Evolutionary conservation across 2,329 filamentous ascomycete species (phyloP).

Genomic region (Penicillium decumbens): DNA sequence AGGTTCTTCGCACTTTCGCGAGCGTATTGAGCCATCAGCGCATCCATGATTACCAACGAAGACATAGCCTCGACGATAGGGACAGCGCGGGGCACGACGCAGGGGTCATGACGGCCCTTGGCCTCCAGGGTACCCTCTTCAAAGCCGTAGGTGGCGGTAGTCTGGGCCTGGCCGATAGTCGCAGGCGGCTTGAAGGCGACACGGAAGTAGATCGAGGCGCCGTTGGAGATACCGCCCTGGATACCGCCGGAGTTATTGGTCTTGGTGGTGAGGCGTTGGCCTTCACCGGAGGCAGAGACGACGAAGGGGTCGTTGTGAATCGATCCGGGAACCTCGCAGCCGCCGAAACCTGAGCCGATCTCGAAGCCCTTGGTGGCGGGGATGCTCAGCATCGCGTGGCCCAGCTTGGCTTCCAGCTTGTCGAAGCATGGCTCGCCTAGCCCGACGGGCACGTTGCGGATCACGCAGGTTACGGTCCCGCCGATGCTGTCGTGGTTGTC

Average conservation of each 20-base stretch:
- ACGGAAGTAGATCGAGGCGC: constrained; percentile 88
- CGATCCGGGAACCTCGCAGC: constrained; percentile 81
- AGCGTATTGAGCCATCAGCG: constrained; percentile 74
- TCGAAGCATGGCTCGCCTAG: constrained; percentile 93
- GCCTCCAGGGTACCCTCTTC: constrained; percentile 74
- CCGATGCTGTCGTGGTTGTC: constrained; percentile 85
- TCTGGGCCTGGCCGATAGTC: constrained; percentile 85
- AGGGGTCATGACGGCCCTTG: constrained; percentile 92
- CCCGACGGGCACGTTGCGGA: constrained; percentile 76
- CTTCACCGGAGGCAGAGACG: constrained; percentile 39
- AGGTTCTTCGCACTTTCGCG: constrained; percentile 48
- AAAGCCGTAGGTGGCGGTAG: constrained; percentile 74
- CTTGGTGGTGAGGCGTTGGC: constrained; percentile 69
- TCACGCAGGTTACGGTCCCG: constrained; percentile 89
- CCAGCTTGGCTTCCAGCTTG: constrained; percentile 87
- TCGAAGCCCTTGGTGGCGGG: constrained; percentile 95
- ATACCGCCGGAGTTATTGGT: constrained; percentile 95
- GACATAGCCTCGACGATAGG: constrained; percentile 77
- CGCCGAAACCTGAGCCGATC: constrained; percentile 86
- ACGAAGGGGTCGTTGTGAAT: constrained; percentile 88
- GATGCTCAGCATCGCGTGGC: constrained; percentile 91
- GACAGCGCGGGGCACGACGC: constrained; percentile 81
- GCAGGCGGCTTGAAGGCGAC: constrained; percentile 93
- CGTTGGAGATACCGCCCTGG: constrained; percentile 93
- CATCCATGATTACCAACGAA: constrained; percentile 79